Conservation (phyloP, 768 basidiomycete species). For the Tylopilus sp. region DNA sequence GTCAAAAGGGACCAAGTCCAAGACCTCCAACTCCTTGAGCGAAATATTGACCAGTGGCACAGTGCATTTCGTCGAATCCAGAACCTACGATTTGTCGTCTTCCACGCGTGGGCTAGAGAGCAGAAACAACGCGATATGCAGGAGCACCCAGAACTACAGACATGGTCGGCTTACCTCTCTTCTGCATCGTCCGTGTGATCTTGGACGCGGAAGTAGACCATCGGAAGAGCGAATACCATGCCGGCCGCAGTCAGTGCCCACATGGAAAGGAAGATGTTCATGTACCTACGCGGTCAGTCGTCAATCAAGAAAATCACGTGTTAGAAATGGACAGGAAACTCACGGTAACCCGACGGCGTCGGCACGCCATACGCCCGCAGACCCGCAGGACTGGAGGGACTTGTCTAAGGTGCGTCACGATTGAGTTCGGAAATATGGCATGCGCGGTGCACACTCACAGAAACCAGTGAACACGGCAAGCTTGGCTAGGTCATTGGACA, state of each 20-base stretch:
- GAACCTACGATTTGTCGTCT: not conserved
- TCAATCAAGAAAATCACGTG: no score
- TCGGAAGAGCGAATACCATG: constrained; percentile 64
- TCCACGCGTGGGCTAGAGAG: not conserved
- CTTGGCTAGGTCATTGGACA: constrained; percentile 79
- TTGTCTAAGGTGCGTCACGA: constrained; percentile 42
- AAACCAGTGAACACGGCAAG: constrained; percentile 81
- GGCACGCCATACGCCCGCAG: constrained; percentile 68
- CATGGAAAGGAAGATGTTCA: constrained; percentile 73
- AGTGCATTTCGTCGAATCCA: no score
- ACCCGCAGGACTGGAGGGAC: constrained; percentile 71
- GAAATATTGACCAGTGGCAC: not conserved
- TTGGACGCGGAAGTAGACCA: constrained; percentile 68
- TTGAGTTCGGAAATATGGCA: not conserved
- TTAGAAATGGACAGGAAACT: no score
- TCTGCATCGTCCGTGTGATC: constrained; percentile 51
- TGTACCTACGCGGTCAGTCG: no score
- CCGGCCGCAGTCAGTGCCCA: constrained; percentile 67
- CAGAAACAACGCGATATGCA: not conserved
- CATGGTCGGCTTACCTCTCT: constrained; percentile 44
- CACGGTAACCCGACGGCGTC: constrained; percentile 64
- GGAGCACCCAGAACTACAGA: not conserved
- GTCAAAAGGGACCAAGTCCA: no score
- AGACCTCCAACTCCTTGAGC: no score
- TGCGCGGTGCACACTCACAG: constrained; percentile 44